Conservation (phyloP, 2,329 filamentous ascomycete species). For the Pestalotiopsis sp. region DNA sequence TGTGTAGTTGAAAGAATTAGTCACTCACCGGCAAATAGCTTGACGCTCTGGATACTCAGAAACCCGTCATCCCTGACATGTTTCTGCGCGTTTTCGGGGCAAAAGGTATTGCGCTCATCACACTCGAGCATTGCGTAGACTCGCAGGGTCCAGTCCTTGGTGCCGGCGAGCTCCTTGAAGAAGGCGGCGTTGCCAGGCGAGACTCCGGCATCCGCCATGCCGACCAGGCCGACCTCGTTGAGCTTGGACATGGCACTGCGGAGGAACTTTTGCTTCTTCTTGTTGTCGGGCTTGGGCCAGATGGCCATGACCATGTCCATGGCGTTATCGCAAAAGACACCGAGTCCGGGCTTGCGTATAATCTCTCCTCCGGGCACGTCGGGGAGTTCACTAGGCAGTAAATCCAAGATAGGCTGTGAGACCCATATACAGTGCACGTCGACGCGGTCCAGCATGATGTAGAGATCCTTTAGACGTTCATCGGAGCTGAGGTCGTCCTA, state of each 20-base stretch:
- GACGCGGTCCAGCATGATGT: conserved; percentile 69
- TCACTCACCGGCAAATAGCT: conserved; percentile 63
- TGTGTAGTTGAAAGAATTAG: background rate
- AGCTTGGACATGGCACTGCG: conserved; percentile 61
- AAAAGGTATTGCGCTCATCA: conserved; percentile 62
- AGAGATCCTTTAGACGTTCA: conserved; percentile 51
- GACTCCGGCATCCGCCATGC: conserved; percentile 69
- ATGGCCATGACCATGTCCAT: conserved; percentile 60
- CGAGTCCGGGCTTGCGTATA: conserved; percentile 58
- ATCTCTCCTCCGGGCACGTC: conserved; percentile 65
- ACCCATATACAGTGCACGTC: conserved; percentile 73
- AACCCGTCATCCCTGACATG: conserved; percentile 46
- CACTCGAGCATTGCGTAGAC: conserved; percentile 72
- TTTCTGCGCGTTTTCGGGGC: conserved; percentile 48
- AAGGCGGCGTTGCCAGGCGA: conserved; percentile 54
- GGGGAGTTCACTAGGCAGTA: conserved; percentile 54
- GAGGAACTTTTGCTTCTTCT: conserved; percentile 55
- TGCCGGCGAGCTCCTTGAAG: conserved; percentile 50
- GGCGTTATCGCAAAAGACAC: conserved; percentile 74
- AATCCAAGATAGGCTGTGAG: conserved; percentile 60
- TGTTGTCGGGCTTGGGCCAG: conserved; percentile 56
- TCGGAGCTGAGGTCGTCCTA: conserved; percentile 57
- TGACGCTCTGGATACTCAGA: conserved; percentile 62
- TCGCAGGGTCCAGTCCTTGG: conserved; percentile 58
- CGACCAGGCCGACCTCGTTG: conserved; percentile 65